Evolutionary conservation across 495 filamentous ascomycete genomes (phyloP).

Genomic region (Aspergillus olivimuriae): DNA sequence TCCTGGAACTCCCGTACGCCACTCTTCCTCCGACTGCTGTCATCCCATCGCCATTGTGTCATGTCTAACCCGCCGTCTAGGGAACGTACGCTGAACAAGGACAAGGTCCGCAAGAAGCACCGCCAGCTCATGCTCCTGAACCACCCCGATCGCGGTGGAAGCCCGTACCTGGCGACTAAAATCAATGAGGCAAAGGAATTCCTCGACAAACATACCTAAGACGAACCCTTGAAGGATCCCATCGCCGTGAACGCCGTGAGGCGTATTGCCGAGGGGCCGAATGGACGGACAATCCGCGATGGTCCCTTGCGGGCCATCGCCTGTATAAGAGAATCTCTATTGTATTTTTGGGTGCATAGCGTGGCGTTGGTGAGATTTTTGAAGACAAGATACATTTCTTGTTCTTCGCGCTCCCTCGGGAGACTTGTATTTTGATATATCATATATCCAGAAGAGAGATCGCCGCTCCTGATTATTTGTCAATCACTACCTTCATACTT

Average conservation of each 20-base stretch:
- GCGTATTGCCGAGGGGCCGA: no score
- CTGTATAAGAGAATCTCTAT: slow-evolving; percentile 15
- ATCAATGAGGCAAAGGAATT: slow-evolving; percentile 98
- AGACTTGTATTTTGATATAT: slow-evolving; percentile 26
- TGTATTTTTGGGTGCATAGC: slow-evolving; percentile 37
- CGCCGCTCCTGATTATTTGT: slow-evolving; percentile 36
- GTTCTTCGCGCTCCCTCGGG: slow-evolving; percentile 14
- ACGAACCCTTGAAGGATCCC: neutral
- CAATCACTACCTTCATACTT: no score
- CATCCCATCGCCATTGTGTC: no score
- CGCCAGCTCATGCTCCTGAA: slow-evolving; percentile 95
- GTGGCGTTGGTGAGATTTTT: slow-evolving; percentile 39
- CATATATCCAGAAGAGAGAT: slow-evolving; percentile 37
- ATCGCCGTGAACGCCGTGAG: no score
- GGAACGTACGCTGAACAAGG: slow-evolving; percentile 78
- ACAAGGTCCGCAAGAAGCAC: slow-evolving; percentile 93
- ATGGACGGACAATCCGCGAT: neutral
- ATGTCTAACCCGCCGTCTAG: slow-evolving; percentile 39
- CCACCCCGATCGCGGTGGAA: slow-evolving; percentile 95
- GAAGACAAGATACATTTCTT: slow-evolving; percentile 22
- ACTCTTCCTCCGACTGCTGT: slow-evolving; percentile 2
- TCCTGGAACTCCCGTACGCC: slow-evolving; percentile 80
- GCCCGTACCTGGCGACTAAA: slow-evolving; percentile 93
- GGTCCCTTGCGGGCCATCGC: slow-evolving; percentile 2
- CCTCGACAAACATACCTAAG: slow-evolving; percentile 63